These are phyloP conservation scores for Fraxinus latifolia DNA, from an alignment of 305 asterid genomes.

Conservation along the genomic window DNA sequence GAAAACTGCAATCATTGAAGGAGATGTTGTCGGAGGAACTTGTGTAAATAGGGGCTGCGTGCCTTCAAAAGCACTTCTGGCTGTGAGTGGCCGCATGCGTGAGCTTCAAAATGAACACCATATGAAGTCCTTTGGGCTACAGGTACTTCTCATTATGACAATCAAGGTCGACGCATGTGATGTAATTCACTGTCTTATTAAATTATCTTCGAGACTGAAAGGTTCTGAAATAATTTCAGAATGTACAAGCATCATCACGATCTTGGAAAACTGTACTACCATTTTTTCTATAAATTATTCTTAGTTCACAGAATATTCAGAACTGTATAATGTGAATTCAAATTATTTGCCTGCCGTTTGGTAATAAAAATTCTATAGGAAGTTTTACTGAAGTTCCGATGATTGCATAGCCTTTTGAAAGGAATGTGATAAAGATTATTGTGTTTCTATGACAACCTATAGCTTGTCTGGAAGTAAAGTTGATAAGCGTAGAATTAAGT, in stretches of 20 bases:
- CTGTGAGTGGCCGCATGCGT: constrained; percentile 94
- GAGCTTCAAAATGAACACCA: constrained; percentile 88
- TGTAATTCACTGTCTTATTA: neutral
- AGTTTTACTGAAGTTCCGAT: neutral
- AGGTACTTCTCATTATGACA: constrained; percentile 46
- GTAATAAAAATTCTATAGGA: neutral
- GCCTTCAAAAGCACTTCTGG: constrained; percentile 94
- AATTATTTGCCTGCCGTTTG: neutral
- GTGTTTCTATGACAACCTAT: neutral
- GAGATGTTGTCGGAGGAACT: constrained; percentile 87
- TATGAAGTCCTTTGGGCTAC: constrained; percentile 82
- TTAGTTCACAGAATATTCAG: constrained; percentile 6
- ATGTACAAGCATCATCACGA: neutral
- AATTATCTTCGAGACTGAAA: neutral
- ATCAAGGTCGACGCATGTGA: neutral
- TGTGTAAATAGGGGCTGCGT: constrained; percentile 90
- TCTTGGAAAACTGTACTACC: neutral
- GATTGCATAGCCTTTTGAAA: neutral
- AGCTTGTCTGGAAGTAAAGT: neutral
- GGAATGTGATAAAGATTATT: neutral
- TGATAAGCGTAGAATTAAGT: neutral
- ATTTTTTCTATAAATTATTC: neutral
- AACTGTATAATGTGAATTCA: neutral
- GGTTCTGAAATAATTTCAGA: neutral
- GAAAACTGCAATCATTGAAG: constrained; percentile 87